Percentiles rank a stretch among this genome's conserved stretches.
Evolutionary conservation across 192 early-diverging fungal genomes (phyloP).

Genomic region (Pilobolus umbonatus): DNA sequence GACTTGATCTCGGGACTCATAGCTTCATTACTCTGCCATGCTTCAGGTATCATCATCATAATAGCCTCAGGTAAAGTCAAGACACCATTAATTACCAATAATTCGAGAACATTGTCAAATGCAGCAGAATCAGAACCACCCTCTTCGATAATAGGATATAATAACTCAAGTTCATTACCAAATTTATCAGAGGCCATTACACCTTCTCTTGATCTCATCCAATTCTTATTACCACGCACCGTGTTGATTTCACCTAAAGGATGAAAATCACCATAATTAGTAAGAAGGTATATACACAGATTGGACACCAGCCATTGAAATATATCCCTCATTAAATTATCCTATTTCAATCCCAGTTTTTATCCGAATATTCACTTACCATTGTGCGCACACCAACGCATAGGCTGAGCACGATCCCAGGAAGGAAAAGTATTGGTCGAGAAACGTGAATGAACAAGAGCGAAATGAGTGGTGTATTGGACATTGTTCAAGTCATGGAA

Average conservation of each 20-base stretch:
- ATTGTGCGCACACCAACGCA: slow-evolving; percentile 98
- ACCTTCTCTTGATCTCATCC: slow-evolving; percentile 98
- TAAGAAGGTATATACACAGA: too few relatives aligned
- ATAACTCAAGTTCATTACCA: slow-evolving; percentile 67
- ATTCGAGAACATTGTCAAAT: slow-evolving; percentile 95
- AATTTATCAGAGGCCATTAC: slow-evolving; percentile 81
- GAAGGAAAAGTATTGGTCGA: slow-evolving; percentile 99
- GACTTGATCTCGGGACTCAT: slow-evolving; percentile 87
- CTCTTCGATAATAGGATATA: slow-evolving; percentile 95
- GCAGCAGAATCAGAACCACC: slow-evolving; percentile 96
- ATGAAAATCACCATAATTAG: too few relatives aligned
- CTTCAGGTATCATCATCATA: slow-evolving; percentile 99
- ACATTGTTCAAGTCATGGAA: slow-evolving; percentile 86
- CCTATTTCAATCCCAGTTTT: background rate
- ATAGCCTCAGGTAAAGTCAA: slow-evolving; percentile 92
- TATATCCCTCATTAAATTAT: background rate
- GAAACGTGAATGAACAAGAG: slow-evolving; percentile 97
- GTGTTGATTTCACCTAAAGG: slow-evolving; percentile 94
- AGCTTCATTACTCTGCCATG: slow-evolving; percentile 87
- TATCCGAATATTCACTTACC: slow-evolving; percentile 63
- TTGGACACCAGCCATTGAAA: too few relatives aligned
- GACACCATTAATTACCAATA: slow-evolving; percentile 88
- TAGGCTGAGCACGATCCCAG: slow-evolving; percentile 99
- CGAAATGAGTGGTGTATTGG: slow-evolving; percentile 87
- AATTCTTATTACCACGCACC: slow-evolving; percentile 98